phyloP scores from a whole-genome alignment of 306 rosid species.

The Cucumis melo region DNA sequence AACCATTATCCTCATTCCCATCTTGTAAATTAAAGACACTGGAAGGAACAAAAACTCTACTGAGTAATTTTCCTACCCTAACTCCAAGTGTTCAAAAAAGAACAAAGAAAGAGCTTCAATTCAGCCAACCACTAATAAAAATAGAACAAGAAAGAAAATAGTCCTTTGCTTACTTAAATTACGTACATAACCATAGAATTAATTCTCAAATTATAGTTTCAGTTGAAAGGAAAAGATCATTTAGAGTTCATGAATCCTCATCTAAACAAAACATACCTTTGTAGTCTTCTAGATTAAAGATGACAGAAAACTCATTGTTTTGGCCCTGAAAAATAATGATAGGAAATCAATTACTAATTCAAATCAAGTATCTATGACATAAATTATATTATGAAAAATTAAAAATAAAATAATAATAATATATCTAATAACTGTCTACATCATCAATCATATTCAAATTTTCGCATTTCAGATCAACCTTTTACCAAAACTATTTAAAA shows the following conservation, averaged over 20 bases:
- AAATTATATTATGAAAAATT: background rate
- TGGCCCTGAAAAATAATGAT: constrained; percentile 52
- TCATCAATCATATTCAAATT: background rate
- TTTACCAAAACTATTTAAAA: background rate
- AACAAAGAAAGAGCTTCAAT: background rate
- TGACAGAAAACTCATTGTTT: constrained; percentile 60
- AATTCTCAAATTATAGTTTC: background rate
- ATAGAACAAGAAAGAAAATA: background rate
- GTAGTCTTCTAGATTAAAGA: constrained; percentile 93
- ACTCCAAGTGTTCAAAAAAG: background rate
- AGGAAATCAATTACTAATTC: constrained; percentile 12
- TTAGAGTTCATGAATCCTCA: background rate
- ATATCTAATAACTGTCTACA: background rate
- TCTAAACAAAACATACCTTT: constrained; percentile 38
- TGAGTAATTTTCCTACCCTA: background rate
- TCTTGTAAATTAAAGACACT: background rate
- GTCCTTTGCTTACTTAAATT: background rate
- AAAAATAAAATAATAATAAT: background rate
- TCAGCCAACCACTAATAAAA: background rate
- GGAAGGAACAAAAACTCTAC: background rate
- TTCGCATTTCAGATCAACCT: background rate
- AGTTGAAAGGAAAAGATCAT: background rate
- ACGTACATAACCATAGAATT: background rate
- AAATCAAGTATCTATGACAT: background rate
- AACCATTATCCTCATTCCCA: background rate